phyloP scores from a whole-genome alignment of 1,284 basidiomycete genomes.

The Leccinum pachyderme region DNA sequence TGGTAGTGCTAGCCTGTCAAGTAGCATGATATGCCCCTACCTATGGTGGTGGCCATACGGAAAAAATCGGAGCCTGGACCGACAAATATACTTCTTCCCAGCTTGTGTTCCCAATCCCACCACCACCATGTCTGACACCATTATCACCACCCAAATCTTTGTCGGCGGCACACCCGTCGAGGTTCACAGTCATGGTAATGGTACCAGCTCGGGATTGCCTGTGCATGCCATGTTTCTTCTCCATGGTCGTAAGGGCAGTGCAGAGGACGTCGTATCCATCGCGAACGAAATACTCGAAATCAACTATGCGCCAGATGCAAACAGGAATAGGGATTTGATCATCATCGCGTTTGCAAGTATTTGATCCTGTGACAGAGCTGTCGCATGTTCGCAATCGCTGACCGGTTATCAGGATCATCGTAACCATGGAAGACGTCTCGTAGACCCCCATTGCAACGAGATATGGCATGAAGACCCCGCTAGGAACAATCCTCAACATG shows the following conservation, averaged over 20 bases:
- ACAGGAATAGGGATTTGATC: constrained; percentile 41
- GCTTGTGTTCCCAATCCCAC: not conserved
- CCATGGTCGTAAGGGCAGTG: constrained; percentile 50
- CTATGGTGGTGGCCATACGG: no score
- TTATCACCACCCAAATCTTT: constrained; percentile 21
- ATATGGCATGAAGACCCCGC: constrained; percentile 49
- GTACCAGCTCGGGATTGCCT: constrained; percentile 27
- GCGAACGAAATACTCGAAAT: constrained; percentile 34
- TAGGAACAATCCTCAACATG: constrained; percentile 60
- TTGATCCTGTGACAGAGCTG: not conserved
- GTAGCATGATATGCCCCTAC: not conserved
- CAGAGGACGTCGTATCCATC: constrained; percentile 29
- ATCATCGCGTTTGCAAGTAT: constrained; percentile 56
- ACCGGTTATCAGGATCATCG: constrained; percentile 61
- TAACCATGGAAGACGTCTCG: constrained; percentile 67
- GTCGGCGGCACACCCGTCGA: constrained; percentile 48
- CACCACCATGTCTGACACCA: constrained; percentile 18
- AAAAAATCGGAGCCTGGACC: not conserved
- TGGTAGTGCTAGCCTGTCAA: not conserved
- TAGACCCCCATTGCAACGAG: constrained; percentile 52
- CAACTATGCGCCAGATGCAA: constrained; percentile 26
- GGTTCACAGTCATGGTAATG: constrained; percentile 37
- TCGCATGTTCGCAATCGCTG: not conserved
- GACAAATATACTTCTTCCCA: not conserved
- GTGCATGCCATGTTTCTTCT: constrained; percentile 57